These are phyloP conservation scores for Brettanomyces bruxellensis DNA, from an alignment of 805 yeast genomes.

Conservation along the genomic window DNA sequence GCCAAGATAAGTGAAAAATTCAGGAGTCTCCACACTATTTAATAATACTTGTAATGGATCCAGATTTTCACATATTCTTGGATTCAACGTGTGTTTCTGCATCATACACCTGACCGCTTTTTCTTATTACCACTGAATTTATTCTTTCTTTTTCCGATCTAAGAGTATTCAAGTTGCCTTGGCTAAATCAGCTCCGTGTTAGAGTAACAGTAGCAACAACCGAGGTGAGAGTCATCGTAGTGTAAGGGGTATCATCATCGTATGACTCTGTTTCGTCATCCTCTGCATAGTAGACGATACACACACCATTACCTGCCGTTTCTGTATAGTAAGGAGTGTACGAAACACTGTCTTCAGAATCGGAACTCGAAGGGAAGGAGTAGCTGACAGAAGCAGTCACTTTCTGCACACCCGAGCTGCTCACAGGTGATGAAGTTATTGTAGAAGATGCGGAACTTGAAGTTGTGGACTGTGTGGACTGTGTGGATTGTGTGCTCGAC, in stretches of 20 bases:
- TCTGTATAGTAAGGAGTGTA: constrained; percentile 26
- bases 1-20: too few relatives aligned
- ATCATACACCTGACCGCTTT: not conserved
- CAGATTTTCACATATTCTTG: too few relatives aligned
- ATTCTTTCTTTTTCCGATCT: too few relatives aligned
- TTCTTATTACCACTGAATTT: not conserved
- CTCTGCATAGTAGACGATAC: constrained; percentile 29
- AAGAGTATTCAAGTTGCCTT: too few relatives aligned
- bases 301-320: constrained; percentile 20
- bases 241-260: constrained; percentile 20
- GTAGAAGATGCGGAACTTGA: constrained; percentile 1
- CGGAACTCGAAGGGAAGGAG: constrained; percentile 4
- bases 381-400: constrained; percentile 4
- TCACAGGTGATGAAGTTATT: constrained; percentile 6
- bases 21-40: too few relatives aligned
- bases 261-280: constrained; percentile 17
- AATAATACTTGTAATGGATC: too few relatives aligned
- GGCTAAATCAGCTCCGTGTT: constrained; percentile 1
- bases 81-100: too few relatives aligned
- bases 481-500: constrained; percentile 14
- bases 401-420: constrained; percentile 3
- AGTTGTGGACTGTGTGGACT: constrained; percentile 3
- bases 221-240: constrained; percentile 26
- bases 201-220: constrained; percentile 27
- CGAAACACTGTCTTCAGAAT: not conserved